Base-by-base conservation (phyloP, 2,329 filamentous ascomycete species). In the Colletotrichum sp. region DNA sequence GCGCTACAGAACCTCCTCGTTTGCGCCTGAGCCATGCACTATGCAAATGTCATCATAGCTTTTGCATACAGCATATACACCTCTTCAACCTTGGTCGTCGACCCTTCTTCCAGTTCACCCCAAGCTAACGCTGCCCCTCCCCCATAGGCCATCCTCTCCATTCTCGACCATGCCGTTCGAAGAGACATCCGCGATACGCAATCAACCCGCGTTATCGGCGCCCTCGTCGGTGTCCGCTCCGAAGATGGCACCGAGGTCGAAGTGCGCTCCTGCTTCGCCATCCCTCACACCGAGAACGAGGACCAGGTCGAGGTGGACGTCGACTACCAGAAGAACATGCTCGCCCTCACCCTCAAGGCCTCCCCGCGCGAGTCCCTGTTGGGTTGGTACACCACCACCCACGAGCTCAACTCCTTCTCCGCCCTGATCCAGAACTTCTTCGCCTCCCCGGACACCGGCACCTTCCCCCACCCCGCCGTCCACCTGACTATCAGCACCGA, bases 361-460 rank as follows among this genome's bases (percentile, higher is more conserved):
- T 94, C 96, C 85, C 97, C 97, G 66, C 95, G 96, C 86, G 97
- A 99, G 87, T 92, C 96, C 70, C 92, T 99, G 74, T 94, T 99
- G 77, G 97, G 97, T 82, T 99, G 97, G 97, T 99, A 99, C 88
- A 98, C 97, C 78, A 99, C 97, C 65, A 96, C 94, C 83, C 94
- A 95, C 85, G 96, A 98, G 87, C 92, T 99, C 83, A 98, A 99
- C 92, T 98, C 94, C 84, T 99, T 99, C 90, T 97, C 94, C 84
- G 97, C 97, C 81, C 92, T 99, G 81, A 99, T 98, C 87, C 97
- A 99, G 88, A 99, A 99, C 90, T 99, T 98, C 90, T 99, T 98
- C 90, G 95, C 94, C 83, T 95, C 95, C 83, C 96, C 97, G 82
- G 97, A 98, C 82, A 98, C 98, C 78, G 97, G 97, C 84, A 99